Conservation (phyloP, 257 asterid genomes). For the Solanum piurae region DNA sequence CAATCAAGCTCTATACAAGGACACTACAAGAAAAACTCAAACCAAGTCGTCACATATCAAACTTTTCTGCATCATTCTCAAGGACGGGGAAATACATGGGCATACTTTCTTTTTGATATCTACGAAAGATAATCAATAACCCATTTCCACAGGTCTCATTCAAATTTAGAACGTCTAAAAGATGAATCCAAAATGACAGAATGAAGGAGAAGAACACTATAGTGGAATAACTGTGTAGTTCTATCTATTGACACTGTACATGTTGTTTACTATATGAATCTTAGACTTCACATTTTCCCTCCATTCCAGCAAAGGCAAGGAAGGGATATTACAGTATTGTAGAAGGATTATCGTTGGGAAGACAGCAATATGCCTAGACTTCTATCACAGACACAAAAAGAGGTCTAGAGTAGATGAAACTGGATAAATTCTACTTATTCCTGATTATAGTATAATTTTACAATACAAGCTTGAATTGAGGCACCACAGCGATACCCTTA, state of each 20-base stretch:
- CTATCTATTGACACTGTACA: not conserved
- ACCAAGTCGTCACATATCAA: not conserved
- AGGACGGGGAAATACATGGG: not conserved
- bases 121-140: not conserved
- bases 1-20: not conserved
- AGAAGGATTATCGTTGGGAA: not conserved
- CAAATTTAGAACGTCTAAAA: not conserved
- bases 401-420: not conserved
- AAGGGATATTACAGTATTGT: not conserved
- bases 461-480: not conserved
- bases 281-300: not conserved
- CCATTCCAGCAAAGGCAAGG: not conserved
- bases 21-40: not conserved
- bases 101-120: not conserved
- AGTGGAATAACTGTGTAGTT: not conserved
- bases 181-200: not conserved
- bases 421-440: not conserved
- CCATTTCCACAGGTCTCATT: not conserved
- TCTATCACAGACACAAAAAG: not conserved
- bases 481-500: not conserved
- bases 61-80: not conserved
- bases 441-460: not conserved
- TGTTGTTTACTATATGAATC: not conserved
- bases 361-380: not conserved
- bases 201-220: not conserved